These are phyloP conservation scores for Styphnolobium japonicum DNA, from an alignment of 306 rosid genomes.

Conservation along the genomic window DNA sequence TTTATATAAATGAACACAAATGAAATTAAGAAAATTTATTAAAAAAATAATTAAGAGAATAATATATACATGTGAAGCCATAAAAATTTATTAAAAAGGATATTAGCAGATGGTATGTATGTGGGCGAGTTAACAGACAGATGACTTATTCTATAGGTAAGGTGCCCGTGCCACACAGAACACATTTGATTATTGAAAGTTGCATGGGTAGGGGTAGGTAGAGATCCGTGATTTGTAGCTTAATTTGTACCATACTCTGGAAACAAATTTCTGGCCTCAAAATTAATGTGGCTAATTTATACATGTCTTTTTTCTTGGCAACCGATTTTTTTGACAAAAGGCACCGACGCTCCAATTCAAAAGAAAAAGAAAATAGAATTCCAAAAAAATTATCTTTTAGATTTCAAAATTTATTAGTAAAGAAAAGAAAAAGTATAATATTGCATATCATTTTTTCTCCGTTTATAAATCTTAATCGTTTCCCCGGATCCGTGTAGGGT, in stretches of 20 bases:
- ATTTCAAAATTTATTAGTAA: background rate
- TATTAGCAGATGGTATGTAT: background rate
- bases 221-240: slow-evolving; percentile 35
- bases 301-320: background rate
- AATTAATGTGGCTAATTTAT: background rate
- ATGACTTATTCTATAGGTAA: background rate
- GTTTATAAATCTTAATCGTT: background rate
- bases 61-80: slow-evolving; percentile 21
- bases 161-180: background rate
- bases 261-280: background rate
- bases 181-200: slow-evolving; percentile 18
- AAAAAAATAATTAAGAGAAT: background rate
- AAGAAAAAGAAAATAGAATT: background rate
- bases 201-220: background rate
- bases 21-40: background rate
- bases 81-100: background rate
- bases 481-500: background rate
- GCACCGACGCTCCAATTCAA: background rate
- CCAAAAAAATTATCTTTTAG: background rate
- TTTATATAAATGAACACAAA: background rate
- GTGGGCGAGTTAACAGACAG: background rate
- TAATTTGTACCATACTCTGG: background rate
- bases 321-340: background rate
- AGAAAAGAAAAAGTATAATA: background rate
- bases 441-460: background rate